phyloP scores from a whole-genome alignment of 2,329 filamentous ascomycete species.

The Diaporthe batatas region DNA sequence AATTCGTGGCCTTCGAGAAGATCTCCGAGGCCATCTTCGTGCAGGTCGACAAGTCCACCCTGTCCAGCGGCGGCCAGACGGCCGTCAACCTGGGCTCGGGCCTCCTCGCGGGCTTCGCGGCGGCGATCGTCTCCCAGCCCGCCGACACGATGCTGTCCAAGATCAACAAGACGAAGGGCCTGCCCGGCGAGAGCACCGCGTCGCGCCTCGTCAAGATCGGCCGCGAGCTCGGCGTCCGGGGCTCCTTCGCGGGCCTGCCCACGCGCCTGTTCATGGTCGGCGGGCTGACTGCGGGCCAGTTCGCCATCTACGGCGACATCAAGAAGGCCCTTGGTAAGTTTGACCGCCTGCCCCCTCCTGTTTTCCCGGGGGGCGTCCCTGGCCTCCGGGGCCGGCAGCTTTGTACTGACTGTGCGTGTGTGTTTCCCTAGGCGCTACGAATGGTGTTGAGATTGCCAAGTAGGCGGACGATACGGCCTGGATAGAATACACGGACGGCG shows the following conservation, averaged over 20 bases:
- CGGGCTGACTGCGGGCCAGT: conserved; percentile 76
- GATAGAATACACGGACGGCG: neutral
- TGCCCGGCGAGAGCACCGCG: conserved; percentile 77
- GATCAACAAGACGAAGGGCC: conserved; percentile 82
- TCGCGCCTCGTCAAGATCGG: conserved; percentile 78
- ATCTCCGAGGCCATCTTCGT: conserved; percentile 43
- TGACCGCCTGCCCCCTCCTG: too few relatives aligned
- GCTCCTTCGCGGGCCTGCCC: conserved; percentile 76
- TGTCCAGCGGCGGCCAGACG: conserved; percentile 53
- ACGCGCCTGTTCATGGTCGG: conserved; percentile 79
- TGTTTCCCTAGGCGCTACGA: conserved; percentile 62
- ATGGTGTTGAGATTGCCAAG: conserved; percentile 78
- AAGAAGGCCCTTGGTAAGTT: conserved; percentile 73
- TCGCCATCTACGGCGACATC: conserved; percentile 76
- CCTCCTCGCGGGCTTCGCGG: conserved; percentile 80
- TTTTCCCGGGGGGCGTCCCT: neutral
- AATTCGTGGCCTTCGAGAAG: conserved; percentile 47
- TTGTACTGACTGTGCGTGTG: too few relatives aligned
- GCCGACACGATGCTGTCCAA: conserved; percentile 83
- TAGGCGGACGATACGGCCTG: conserved; percentile 46
- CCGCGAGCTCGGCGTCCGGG: conserved; percentile 76
- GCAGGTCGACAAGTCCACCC: conserved; percentile 46
- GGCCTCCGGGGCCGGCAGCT: too few relatives aligned
- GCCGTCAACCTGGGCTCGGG: conserved; percentile 79
- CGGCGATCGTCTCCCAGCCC: conserved; percentile 79